Percentiles rank a stretch among this genome's conserved stretches.
Evolutionary conservation across 768 basidiomycete genomes (phyloP).

Genomic region (Tulasnella sp.): DNA sequence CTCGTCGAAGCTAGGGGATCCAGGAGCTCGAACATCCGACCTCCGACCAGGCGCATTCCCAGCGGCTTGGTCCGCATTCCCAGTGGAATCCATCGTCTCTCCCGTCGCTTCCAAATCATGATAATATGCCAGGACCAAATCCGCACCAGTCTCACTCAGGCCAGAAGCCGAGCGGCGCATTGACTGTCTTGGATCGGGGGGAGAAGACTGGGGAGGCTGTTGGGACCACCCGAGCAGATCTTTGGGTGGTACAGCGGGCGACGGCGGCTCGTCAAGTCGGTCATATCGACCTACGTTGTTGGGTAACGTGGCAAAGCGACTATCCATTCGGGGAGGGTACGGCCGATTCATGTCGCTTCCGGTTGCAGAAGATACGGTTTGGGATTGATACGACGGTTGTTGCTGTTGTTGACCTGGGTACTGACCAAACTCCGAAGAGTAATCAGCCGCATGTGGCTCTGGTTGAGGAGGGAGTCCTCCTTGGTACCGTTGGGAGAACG

Average conservation of each 20-base stretch:
- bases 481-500: not conserved
- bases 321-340: not conserved
- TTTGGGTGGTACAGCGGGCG: constrained; percentile 13
- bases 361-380: not conserved
- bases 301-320: constrained; percentile 15
- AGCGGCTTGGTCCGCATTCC: not conserved
- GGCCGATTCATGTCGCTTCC: not conserved
- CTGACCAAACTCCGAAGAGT: constrained; percentile 6
- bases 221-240: not conserved
- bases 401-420: not conserved
- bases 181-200: not conserved
- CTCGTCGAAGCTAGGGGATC: not conserved
- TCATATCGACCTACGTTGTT: not conserved
- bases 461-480: constrained; percentile 6
- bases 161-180: not conserved
- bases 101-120: constrained; percentile 2
- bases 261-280: not conserved
- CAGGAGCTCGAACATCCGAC: not conserved
- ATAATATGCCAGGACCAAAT: constrained; percentile 17
- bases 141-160: not conserved
- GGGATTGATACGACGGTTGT: not conserved
- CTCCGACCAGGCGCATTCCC: not conserved
- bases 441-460: not conserved
- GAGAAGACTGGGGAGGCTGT: not conserved
- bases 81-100: not conserved